Conservation (phyloP, 2,329 filamentous ascomycete species). For the Chaetomium globosum region DNA sequence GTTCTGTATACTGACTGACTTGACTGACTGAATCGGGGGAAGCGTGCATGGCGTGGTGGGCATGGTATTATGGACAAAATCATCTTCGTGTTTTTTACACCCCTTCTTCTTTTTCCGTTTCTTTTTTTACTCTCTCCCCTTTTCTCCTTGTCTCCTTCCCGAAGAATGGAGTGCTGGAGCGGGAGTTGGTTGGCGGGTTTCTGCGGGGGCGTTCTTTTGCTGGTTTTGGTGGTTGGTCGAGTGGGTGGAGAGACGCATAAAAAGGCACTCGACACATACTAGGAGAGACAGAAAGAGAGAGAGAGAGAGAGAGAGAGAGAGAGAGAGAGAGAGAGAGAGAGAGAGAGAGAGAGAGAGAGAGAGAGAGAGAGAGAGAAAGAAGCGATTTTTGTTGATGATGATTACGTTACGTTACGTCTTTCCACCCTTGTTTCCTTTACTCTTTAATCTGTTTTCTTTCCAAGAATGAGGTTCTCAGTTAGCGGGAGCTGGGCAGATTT, state of each 20-base stretch:
- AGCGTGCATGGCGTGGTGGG: constrained; percentile 30
- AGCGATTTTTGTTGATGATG: constrained; percentile 20
- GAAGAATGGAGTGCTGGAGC: not conserved
- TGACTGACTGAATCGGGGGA: constrained; percentile 35
- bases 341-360: not conserved
- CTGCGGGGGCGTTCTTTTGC: constrained; percentile 1
- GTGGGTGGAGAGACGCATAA: constrained; percentile 39
- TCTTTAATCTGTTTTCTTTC: not conserved
- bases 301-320: constrained; percentile 9
- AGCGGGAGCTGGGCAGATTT: not conserved
- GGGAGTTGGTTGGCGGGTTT: not conserved
- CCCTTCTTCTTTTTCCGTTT: not conserved
- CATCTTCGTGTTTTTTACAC: constrained; percentile 16
- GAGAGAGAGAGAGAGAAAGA: constrained; percentile 7
- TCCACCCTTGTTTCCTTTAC: not conserved
- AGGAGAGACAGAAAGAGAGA: not conserved
- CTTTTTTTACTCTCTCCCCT: not conserved
- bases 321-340: not conserved
- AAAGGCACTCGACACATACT: constrained; percentile 8
- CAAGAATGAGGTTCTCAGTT: not conserved
- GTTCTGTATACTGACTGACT: constrained; percentile 44
- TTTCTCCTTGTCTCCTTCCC: not conserved
- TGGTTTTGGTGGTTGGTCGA: constrained; percentile 1
- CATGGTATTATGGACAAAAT: constrained; percentile 39
- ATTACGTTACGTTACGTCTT: not conserved